Evolutionary conservation across 192 early-diverging fungal genomes (phyloP), one percentile per base, ranked within the genome.

Genomic region (Mortierella antarctica): DNA sequence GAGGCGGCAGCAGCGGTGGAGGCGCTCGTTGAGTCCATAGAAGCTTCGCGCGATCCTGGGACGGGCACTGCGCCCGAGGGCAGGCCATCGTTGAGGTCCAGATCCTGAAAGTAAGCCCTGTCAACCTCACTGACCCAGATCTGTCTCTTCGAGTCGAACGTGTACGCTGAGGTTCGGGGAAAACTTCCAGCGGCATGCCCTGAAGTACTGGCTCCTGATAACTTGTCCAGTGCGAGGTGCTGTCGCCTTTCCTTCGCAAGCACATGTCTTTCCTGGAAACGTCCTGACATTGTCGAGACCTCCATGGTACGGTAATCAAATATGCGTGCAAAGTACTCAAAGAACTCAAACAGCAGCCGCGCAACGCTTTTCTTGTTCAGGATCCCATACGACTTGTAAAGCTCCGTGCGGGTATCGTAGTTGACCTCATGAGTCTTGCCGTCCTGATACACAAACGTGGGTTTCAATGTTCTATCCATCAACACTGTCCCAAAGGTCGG

Each of bases 231-330:
- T 17, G 23, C 10, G 57, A 61, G 15, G 15, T 65, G 57, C 9
- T 47, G 47, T 44, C n/a, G 12, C 23, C 65, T 70, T 23, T 70
- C 52, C 14, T 46, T 54, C 3, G 9, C 31, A 5, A 70, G 31
- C n/a, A 51, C 47, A 20, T 57, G 53, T 9, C 74, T 53, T 13
- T 70, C 67, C 49, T 70, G 74, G 21, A 65, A 39, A 14, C 48
- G 17, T 23, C 76, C 76, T 3, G 39, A n/a, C 41, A 23, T 18
- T 0, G 69, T 5, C 0, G 52, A 57, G 31, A 79, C 76, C 58
- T 79, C 76, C 76, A 79, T 79, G 9, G 64, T 67, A 21, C 69
- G 47, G 53, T 79, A 79, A 52, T 79, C 76, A 56, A 79, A 79
- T 20, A 56, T 46, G 11, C 76, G 45, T 4, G 69, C 18, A 62